Evolutionary conservation across 2,329 filamentous ascomycete species (phyloP), one percentile per base, ranked within the genome.

Genomic region (Colletotrichum cereale): DNA sequence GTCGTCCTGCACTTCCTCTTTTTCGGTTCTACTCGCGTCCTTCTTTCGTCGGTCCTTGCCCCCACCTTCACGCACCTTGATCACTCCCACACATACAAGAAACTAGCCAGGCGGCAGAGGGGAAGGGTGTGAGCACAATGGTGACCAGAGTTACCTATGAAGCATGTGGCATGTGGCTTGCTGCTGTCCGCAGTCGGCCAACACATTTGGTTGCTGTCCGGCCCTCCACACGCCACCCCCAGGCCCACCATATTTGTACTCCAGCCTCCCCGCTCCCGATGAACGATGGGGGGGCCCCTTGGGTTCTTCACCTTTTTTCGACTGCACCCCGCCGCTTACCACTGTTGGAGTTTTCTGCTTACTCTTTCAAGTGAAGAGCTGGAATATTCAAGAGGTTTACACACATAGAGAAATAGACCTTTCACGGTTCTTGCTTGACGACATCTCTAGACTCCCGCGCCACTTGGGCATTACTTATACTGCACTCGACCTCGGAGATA

Each of bases 211-310:
- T 24, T 53, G 48, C 47, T 36, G 47, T 55, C 36, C 60, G 38
- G n/a, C 38, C 38, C 18, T 57, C 40, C 61, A 55, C 21, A n/a
- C 31, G 18, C 36, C 62, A 56, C n/a, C 62, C 42, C 29, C 26
- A 40, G 48, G 57, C 21, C 67, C 38, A 34, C 57, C 8, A 21
- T 40, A 42, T 36, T 61, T 55, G 38, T 58, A 71, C 52, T 47
- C 57, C 64, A 60, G 58, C 44, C 68, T 71, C 52, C 68, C 65
- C 65, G 64, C 58, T 48, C 50, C 58, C 16, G 47, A 55, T 36
- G 44, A 58, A 58, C 65, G 29, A 58, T 36, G 52, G 53, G 21
- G 26, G 55, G n/a, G 12, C 24, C 34, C 26, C 18, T 48, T 26
- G 40, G 16, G 29, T 60, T 67, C 52, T 71, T 34, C 55, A 53